Evolutionary conservation across 192 early-diverging fungal genomes (phyloP).

Genomic region (Rhizoclosmatium sp.): DNA sequence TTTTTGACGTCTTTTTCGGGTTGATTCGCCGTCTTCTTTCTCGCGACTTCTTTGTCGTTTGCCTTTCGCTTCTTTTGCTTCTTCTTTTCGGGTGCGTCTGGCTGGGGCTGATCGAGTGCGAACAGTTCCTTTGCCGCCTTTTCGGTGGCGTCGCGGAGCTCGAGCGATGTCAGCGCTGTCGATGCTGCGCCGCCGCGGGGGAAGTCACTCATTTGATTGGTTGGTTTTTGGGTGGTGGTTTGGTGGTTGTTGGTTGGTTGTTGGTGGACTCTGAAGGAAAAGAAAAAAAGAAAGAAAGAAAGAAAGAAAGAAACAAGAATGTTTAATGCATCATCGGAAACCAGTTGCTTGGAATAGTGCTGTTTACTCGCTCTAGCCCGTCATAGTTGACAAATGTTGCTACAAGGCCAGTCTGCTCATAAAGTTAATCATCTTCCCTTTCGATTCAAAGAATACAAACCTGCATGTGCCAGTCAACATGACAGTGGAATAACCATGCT

Average conservation of each 20-base stretch:
- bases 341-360: conserved; percentile 3
- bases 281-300: conserved; percentile 36
- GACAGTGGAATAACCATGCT: conserved; percentile 23
- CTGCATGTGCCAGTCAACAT: conserved; percentile 35
- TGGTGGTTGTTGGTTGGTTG: background rate
- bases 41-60: background rate
- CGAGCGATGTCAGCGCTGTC: conserved; percentile 77
- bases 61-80: conserved; percentile 47
- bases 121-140: conserved; percentile 77
- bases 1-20: background rate
- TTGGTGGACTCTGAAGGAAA: background rate
- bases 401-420: conserved; percentile 6
- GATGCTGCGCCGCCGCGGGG: conserved; percentile 82
- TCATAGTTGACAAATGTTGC: conserved; percentile 32
- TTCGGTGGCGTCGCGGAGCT: conserved; percentile 78
- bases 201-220: conserved; percentile 60
- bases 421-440: background rate
- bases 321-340: background rate
- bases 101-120: conserved; percentile 10
- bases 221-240: background rate
- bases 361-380: conserved; percentile 1
- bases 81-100: background rate
- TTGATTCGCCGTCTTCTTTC: too few relatives aligned
- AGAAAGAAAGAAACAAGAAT: background rate
- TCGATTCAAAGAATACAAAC: background rate